Evolutionary conservation across 2,329 filamentous ascomycete species (phyloP), one percentile per base, ranked within the genome.

Genomic region (Colletotrichum higginsianum): DNA sequence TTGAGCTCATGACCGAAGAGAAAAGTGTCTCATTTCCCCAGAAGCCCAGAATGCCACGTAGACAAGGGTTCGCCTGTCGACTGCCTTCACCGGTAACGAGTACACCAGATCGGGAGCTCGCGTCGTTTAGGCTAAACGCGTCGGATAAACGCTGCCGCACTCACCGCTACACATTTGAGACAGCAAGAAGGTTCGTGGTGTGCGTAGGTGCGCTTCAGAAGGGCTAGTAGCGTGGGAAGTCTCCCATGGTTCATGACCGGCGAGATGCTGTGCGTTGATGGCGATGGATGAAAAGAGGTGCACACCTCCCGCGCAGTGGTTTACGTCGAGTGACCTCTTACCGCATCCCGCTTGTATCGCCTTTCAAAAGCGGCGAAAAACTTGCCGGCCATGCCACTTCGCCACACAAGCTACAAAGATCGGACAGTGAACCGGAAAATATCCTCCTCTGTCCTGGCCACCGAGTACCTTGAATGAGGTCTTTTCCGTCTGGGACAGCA

Each of bases 71-170:
- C 18, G 11, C 44, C n/a, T 30, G 63, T 50, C 58, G 35, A 21
- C 47, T 42, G 30, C 60, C 64, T 62, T 68, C 65, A 58, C 58
- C 58, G 60, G 53, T 63, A 58, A 18, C 13, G 2, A 9, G 30
- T 8, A 9, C 56, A 26, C 65, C 53, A 40, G 18, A 49, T 68
- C 21, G 40, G 58, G 68, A 55, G 13, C 21, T 35, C 46, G 44
- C 67, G 50, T 46, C 16, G 16, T 64, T 68, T 61, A 71, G 68
- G 58, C 68, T 71, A 61, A 71, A 71, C 11, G 40, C 58, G 23
- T 16, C 65, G 68, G 52, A 60, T 53, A 71, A 66, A 42, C 46
- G 46, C 30, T 40, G 57, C 58, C 53, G 18, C 42, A 42, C 38
- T 71, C 58, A 64, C 46, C 68, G 65, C 50, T 53, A 47, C 15